Conservation (phyloP, 1,284 basidiomycete genomes). For the Ustilago hordei region DNA sequence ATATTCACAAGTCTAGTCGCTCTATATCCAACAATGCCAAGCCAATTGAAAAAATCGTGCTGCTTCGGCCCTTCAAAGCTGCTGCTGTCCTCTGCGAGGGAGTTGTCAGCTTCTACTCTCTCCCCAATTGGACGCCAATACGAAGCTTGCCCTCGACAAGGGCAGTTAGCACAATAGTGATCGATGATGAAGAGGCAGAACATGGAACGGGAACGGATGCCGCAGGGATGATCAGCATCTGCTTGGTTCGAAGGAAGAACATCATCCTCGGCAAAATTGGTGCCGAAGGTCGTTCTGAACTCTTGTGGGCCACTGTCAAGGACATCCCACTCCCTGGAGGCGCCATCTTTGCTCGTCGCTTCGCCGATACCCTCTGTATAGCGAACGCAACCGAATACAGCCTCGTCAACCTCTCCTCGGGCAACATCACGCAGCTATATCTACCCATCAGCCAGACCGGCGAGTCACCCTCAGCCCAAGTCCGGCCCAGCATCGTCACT, state of each 20-base stretch:
- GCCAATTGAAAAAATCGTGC: slow-evolving; percentile 47
- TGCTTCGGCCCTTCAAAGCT: slow-evolving; percentile 33
- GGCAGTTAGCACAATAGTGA: slow-evolving; percentile 46
- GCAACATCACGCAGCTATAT: slow-evolving; percentile 54
- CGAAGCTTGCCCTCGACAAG: slow-evolving; percentile 37
- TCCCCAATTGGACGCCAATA: slow-evolving; percentile 41
- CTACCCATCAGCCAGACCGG: slow-evolving; percentile 66
- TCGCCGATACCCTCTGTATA: slow-evolving; percentile 60
- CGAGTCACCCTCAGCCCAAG: slow-evolving; percentile 59
- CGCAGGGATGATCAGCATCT: slow-evolving; percentile 58
- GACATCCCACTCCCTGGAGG: slow-evolving; percentile 62
- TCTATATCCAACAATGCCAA: slow-evolving; percentile 41
- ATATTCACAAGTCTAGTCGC: slow-evolving; percentile 19
- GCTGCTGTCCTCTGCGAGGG: slow-evolving; percentile 53
- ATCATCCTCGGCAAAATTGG: slow-evolving; percentile 59
- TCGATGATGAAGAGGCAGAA: slow-evolving; percentile 48
- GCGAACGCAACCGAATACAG: slow-evolving; percentile 64
- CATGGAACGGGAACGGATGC: slow-evolving; percentile 36
- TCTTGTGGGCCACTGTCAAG: slow-evolving; percentile 55
- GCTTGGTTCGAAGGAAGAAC: slow-evolving; percentile 61
- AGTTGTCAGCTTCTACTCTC: slow-evolving; percentile 46
- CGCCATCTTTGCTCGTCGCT: slow-evolving; percentile 62
- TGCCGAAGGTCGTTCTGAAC: slow-evolving; percentile 36
- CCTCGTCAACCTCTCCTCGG: slow-evolving; percentile 57
- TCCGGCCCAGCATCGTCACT: slow-evolving; percentile 62